A percentile compares a stretch with the other conserved stretches of the same genome.
These are phyloP conservation scores for Kuraishia floccosa DNA, from an alignment of 805 yeast species.

Conservation along the genomic window DNA sequence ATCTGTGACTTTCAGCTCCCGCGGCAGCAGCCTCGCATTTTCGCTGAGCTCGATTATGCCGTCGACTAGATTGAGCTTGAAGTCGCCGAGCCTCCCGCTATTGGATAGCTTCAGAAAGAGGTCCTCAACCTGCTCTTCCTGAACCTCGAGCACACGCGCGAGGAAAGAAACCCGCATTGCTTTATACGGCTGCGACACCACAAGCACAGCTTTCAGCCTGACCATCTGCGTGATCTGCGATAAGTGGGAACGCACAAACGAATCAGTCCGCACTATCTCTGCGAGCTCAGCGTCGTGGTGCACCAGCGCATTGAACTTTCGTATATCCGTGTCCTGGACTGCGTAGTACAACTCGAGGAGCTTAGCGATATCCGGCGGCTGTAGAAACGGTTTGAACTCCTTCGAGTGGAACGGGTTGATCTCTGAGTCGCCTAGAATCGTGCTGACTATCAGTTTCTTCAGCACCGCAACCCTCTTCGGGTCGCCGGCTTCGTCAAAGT, in stretches of 20 bases:
- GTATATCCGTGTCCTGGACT: constrained; percentile 14
- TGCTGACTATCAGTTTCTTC: constrained; percentile 49
- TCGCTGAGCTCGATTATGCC: constrained; percentile 2
- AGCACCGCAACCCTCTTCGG: constrained; percentile 44
- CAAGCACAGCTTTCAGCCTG: constrained; percentile 7
- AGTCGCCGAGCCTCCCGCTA: constrained; percentile 11
- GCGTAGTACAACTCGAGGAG: constrained; percentile 15
- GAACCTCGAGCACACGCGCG: constrained; percentile 9
- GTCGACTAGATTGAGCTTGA: constrained; percentile 14
- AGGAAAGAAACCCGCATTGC: constrained; percentile 11
- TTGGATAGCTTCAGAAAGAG: constrained; percentile 13
- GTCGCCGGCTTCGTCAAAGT: constrained; percentile 47
- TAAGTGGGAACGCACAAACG: not conserved
- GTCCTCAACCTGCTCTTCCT: constrained; percentile 8
- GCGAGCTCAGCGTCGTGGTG: constrained; percentile 4
- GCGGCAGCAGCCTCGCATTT: not conserved
- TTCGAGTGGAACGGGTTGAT: constrained; percentile 66
- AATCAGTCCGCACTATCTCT: constrained; percentile 4
- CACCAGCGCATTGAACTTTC: constrained; percentile 9
- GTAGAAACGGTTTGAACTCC: constrained; percentile 36
- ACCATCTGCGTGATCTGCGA: constrained; percentile 1
- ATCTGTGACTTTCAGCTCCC: not conserved
- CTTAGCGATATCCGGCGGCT: constrained; percentile 7
- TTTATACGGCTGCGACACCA: constrained; percentile 10
- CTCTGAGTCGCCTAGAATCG: constrained; percentile 51